Percentiles rank a stretch among this genome's conserved stretches.
Conservation (phyloP, 1,139 yeast species). For the Geotrichum histeridarum region DNA sequence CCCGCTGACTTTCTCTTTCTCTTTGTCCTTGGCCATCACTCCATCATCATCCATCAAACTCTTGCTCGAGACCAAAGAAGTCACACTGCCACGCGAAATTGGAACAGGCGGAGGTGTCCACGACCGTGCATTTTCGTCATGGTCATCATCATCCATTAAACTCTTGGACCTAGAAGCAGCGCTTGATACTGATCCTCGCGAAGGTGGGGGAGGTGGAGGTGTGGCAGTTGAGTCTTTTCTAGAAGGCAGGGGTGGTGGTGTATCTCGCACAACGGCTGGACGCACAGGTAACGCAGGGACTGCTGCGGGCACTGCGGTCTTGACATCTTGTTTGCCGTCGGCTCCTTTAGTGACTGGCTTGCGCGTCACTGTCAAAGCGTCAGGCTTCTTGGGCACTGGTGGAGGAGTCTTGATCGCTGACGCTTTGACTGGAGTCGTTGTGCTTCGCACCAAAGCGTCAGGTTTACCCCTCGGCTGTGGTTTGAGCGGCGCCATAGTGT, state of each 20-base stretch:
- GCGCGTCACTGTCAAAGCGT: conserved; percentile 8
- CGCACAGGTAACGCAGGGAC: conserved; percentile 20
- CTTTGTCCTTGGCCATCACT: background rate
- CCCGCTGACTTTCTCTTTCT: background rate
- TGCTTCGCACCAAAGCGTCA: background rate
- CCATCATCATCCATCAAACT: conserved; percentile 19
- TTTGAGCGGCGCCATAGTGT: conserved; percentile 2
- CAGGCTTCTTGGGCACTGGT: conserved; percentile 24
- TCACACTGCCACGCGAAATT: conserved; percentile 6
- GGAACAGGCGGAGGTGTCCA: conserved; percentile 19
- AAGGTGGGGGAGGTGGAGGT: conserved; percentile 17
- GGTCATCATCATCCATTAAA: conserved; percentile 15
- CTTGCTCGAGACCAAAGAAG: conserved; percentile 6
- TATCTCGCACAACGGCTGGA: background rate
- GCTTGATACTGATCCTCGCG: conserved; percentile 1
- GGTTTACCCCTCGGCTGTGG: conserved; percentile 6
- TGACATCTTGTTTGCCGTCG: conserved; percentile 10
- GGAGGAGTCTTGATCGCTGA: conserved; percentile 20
- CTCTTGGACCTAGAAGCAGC: background rate
- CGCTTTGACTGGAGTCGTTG: background rate
- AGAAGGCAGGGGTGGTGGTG: background rate
- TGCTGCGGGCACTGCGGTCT: background rate
- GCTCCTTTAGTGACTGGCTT: conserved; percentile 6
- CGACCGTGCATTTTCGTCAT: conserved; percentile 5
- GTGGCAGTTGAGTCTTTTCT: background rate